phyloP scores from a whole-genome alignment of 371 early-diverging fungal species.

The Mycotypha africana region DNA sequence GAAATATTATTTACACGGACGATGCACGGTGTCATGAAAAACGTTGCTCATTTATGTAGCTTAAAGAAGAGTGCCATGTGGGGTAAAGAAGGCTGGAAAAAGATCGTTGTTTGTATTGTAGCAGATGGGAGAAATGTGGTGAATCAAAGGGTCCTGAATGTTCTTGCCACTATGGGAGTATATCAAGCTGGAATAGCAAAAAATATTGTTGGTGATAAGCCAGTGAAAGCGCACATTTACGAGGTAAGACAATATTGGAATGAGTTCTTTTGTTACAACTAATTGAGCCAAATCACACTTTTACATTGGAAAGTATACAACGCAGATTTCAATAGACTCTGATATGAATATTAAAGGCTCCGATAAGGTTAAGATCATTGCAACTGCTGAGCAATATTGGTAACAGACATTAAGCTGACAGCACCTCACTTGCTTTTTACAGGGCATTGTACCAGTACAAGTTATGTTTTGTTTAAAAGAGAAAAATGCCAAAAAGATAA shows the following conservation, averaged over 20 bases:
- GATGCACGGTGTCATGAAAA: conserved; percentile 74
- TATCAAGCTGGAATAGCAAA: conserved; percentile 75
- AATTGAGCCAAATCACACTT: too few species aligned
- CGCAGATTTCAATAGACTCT: conserved; percentile 76
- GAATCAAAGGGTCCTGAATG: conserved; percentile 47
- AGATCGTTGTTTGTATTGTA: conserved; percentile 80
- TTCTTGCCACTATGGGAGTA: conserved; percentile 61
- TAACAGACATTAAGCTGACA: background rate
- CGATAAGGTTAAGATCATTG: conserved; percentile 31
- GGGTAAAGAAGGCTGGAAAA: conserved; percentile 80
- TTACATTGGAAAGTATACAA: conserved; percentile 69
- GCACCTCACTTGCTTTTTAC: background rate
- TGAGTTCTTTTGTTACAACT: too few species aligned
- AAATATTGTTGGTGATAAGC: conserved; percentile 53
- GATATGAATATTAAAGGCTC: conserved; percentile 67
- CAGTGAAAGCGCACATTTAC: conserved; percentile 74
- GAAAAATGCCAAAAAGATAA: conserved; percentile 71
- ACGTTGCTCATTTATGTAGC: conserved; percentile 71
- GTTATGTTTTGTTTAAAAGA: conserved; percentile 79
- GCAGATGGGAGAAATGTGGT: conserved; percentile 79
- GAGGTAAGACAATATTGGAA: conserved; percentile 61
- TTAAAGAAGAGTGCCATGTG: conserved; percentile 53
- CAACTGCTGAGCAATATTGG: too few species aligned
- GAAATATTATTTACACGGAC: conserved; percentile 66
- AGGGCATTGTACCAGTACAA: conserved; percentile 75